Conservation (phyloP, 306 rosid species). For the Cicer cuneatum region DNA sequence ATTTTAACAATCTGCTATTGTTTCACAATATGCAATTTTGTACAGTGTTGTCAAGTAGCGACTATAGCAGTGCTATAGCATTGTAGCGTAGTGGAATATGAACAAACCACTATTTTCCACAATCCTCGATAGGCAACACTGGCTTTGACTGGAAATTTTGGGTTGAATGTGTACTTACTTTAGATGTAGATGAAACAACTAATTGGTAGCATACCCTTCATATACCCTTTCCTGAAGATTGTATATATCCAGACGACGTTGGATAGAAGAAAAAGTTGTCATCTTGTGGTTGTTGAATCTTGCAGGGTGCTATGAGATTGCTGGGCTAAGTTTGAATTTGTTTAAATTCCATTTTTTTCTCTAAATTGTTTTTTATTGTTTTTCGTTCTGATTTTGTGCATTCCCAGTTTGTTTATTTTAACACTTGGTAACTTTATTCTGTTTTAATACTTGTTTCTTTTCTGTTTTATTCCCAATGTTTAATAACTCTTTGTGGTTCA, state of each 20-base stretch:
- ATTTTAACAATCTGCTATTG: no score
- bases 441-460: neutral
- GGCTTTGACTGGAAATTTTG: neutral
- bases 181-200: neutral
- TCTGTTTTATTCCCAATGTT: slow-evolving; percentile 26
- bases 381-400: neutral
- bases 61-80: no score
- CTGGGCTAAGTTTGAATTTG: neutral
- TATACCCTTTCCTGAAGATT: neutral
- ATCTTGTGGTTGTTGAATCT: slow-evolving; percentile 18
- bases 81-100: no score
- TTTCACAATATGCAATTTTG: no score
- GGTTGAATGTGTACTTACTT: neutral
- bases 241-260: slow-evolving; percentile 18
- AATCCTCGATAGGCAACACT: no score
- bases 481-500: neutral
- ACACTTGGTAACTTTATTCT: neutral
- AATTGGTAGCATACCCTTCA: neutral
- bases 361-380: neutral
- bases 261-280: neutral
- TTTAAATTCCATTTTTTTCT: neutral
- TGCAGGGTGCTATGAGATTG: slow-evolving; percentile 13
- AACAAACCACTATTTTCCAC: no score
- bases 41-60: no score
- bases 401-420: slow-evolving; percentile 22